Base-by-base conservation (phyloP, 805 yeast genomes). In the Schwanniomyces sp. region DNA sequence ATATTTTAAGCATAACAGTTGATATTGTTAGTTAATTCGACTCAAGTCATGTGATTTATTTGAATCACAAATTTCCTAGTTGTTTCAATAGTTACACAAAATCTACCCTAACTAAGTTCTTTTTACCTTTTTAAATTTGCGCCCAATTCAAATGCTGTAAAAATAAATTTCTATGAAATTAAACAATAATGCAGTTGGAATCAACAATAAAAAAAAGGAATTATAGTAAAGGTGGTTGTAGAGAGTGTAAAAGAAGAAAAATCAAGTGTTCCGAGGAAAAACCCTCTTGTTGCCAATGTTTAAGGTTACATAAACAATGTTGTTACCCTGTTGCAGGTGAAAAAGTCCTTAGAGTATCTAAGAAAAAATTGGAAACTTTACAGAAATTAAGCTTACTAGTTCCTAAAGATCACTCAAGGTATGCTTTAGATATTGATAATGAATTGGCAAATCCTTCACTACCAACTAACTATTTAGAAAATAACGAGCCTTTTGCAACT, bases 211-310 rank as follows among this genome's bases (percentile, higher is more conserved):
- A n/a, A 5, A 48, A 45, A 32, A 48, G 52, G 14, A 48, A 57
- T 44, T 67, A 67, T 51, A 61, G 63, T 52, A 64, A 65, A 46
- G 63, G 62, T 14, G 78, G 78, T 3, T 74, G 78, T 51, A 52
- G 63, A 14, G 75, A 70, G 47, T 74, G 78, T 52, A 73, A 72
- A 49, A 59, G 75, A 24, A 61, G 75, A 44, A 74, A 73, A 49
- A 72, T 73, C 43, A 73, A 73, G 49, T 70, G 75, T 41, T 72
- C 69, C 37, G 75, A 70, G 53, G 61, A 47, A 27, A 67, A 57
- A 47, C 70, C 63, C 37, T 52, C 43, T 44, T 70, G 75, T 49
- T 61, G 68, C 61, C 70, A 64, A 46, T 69, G 74, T 50, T 54
- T 56, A 5, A 56, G 70, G 26, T 56, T 66, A 17, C 50, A 50